Evolutionary conservation across 139 green algal species (phyloP), one percentile per base, ranked within the genome.

Genomic region (Pleodorina starrii): DNA sequence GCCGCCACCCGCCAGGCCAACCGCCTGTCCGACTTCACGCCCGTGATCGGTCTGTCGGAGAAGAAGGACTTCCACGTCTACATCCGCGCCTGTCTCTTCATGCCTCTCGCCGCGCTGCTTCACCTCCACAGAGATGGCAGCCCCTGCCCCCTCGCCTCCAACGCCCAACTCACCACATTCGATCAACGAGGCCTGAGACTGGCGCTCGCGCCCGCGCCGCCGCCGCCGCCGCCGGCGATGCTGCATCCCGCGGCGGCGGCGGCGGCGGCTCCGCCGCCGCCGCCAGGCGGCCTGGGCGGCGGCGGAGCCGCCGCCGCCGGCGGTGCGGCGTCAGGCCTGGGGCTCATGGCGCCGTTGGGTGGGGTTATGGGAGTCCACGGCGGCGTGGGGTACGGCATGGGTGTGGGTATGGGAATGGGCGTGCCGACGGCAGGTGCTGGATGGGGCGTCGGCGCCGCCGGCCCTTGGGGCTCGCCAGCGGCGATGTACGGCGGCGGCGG

Each of bases 51-150:
- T 0, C 71, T 89, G 29, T 54, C 84, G 0, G 84, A 89, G 69
- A 89, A 89, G 84, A 89, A 89, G 84, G 84, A 89, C 7, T 89
- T 89, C 46, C 50, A 72, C 50, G 50, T 89, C 36, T 89, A 48
- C 84, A 89, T 89, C 69, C 84, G 84, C 36, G 84, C 82, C 42
- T 88, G 82, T 48, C 84, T 89, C 69, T 89, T 89, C 68, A 73
- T 89, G 84, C 84, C 84, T 35, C 69, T 89, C 29, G 84, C 48
- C 2, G 84, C 84, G 23, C 84, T 89, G 84, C 84, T 89, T 48
- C 84, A 72, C 9, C 36, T 83, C 43, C 63, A 78, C 32, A 32
- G 84, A 2, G 27, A 63, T 23, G 48, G 68, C 25, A 2, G 32
- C 23, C 46, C 68, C n/a, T 88, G 83, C 83, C 84, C 84, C 10